Evolutionary conservation across 1,284 basidiomycete species (phyloP), one percentile per base, ranked within the genome.

Genomic region (Leccinum holopus): DNA sequence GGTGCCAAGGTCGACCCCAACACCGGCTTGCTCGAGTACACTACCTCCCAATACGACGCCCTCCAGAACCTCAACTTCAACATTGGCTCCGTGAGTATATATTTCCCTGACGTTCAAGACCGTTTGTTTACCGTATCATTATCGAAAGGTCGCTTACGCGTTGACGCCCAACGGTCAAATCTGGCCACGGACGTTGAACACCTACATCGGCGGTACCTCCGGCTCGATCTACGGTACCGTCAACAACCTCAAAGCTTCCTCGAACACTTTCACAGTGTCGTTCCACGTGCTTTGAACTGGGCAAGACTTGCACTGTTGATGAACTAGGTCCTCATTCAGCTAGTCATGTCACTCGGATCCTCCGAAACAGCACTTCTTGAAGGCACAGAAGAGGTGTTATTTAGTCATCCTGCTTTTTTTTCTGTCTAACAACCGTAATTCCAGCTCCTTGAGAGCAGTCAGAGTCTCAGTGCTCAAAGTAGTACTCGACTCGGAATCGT

Each of bases 201-300:
- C 71, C 9, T 73, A 70, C 58, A 78, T 83, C 32, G 81, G 81
- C 25, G 82, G 83, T 28, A 69, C 63, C 44, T 53, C 68, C 0
- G 64, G 67, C 67, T 63, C 65, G 62, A 79, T 87, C 58, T 88
- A 86, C 69, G 77, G 84, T 54, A 78, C 87, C 64, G 78, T 84
- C 30, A 75, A 71, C 57, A 74, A 83, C 65, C 63, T 80, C 30
- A 25, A 25, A 25, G 25, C 25, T 25, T 25, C 25, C 25, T 25
- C 25, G 25, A 25, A 25, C 25, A 25, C 25, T 25, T 25, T 25
- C 25, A 25, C 25, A 25, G 25, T 25, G 25, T 25, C 25, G 3
- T 25, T 25, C 25, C 25, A 25, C 25, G 25, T 25, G 25, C 25
- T 25, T 25, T 25, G 25, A 25, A 25, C 25, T 25, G 25, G 25